Base-by-base conservation (phyloP, 2,329 filamentous ascomycete genomes). In the Fusarium brevicatenulatum region DNA sequence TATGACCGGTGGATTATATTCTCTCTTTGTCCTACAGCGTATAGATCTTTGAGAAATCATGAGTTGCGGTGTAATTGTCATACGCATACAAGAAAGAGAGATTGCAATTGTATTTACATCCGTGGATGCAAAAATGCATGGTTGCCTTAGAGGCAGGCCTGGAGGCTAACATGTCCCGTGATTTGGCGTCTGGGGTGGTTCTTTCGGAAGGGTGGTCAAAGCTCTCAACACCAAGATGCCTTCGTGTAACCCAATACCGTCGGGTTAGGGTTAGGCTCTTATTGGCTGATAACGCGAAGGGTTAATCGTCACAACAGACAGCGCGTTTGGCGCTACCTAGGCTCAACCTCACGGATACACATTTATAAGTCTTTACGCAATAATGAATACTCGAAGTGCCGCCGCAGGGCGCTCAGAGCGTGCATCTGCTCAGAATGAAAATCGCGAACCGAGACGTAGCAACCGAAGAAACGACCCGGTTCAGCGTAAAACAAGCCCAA, bases 331-430 rank as follows among this genome's bases (percentile, higher is more conserved):
- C 28, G n/a, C 42, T 21, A 47, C 44, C 44, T 21, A 36, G 32
- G 23, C 32, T 46, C 40, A 49, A 36, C 15, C 42, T 50, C 12
- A n/a, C 21, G 21, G 32, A 25, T 23, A 54, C 39, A 23, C 42
- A 37, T 15, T 12, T 36, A 36, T 19, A 52, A 34, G 16, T 21
- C n/a, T 25, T 50, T 32, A 23, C 23, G 25, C 19, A 32, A n/a
- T 23, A 49, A 78, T 74, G 71, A 70, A 78, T 30, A 71, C 75
- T 13, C 68, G 73, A 16, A 66, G 62, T n/a, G 67, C 57, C 13
- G 63, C 69, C 13, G 63, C 69, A 36, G 69, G 43, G 40, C 75
- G 67, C 30, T 43, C 44, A 55, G 65, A 58, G 37, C 55, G 43
- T 36, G 59, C 58, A 40, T 49, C 70, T 43, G 37, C 55, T 42